Conservation (phyloP, 2,329 filamentous ascomycete species). For the Fusarium coffeatum region DNA sequence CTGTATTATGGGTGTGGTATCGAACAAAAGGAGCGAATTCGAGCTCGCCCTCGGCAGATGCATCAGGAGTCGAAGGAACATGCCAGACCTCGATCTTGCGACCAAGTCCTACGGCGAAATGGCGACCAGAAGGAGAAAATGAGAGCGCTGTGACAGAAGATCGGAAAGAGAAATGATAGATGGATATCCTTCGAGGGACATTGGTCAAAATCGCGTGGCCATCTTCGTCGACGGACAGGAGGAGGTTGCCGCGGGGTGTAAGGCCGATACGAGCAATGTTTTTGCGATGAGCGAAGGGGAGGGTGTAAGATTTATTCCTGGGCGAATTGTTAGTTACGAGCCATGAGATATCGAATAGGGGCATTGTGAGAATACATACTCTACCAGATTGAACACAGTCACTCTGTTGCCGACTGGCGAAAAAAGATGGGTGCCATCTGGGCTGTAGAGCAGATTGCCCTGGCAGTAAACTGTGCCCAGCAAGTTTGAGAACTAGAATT, state of each 20-base stretch:
- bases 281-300: conserved; percentile 91
- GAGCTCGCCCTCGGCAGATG: conserved; percentile 80
- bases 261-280: conserved; percentile 92
- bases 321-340: conserved; percentile 49
- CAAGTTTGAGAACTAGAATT: conserved; percentile 89
- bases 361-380: conserved; percentile 67
- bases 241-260: conserved; percentile 88
- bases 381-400: conserved; percentile 94
- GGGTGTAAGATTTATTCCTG: conserved; percentile 87
- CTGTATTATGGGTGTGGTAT: conserved; percentile 85
- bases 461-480: conserved; percentile 98
- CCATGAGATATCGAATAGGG: background rate
- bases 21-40: conserved; percentile 96
- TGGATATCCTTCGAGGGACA: conserved; percentile 82
- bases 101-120: conserved; percentile 90
- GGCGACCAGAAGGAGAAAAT: conserved; percentile 89
- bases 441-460: conserved; percentile 96
- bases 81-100: conserved; percentile 95
- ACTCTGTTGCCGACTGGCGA: conserved; percentile 97
- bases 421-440: conserved; percentile 93
- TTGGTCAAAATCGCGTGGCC: conserved; percentile 94
- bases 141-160: conserved; percentile 83
- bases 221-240: conserved; percentile 94
- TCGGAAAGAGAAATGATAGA: conserved; percentile 97
- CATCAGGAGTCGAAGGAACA: conserved; percentile 88